phyloP scores from a whole-genome alignment of 352 stramenopile genomes.

The Globisporangium mamillatum region DNA sequence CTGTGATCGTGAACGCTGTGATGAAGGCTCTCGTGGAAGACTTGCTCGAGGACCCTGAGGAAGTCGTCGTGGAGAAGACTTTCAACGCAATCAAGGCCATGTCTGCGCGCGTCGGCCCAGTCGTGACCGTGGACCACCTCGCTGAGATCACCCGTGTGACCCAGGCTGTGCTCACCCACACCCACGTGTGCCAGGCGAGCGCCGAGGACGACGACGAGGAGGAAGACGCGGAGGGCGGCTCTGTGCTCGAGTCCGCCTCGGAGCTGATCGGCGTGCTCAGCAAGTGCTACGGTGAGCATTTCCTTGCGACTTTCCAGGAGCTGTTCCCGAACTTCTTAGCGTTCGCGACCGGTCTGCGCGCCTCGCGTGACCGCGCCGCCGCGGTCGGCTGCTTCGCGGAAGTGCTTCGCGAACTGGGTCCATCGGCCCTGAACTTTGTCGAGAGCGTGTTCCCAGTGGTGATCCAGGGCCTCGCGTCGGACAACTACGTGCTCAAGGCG shows the following conservation, averaged over 20 bases:
- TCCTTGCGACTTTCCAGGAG: slow-evolving; percentile 87
- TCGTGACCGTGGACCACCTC: slow-evolving; percentile 89
- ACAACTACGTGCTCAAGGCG: slow-evolving; percentile 91
- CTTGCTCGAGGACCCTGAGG: slow-evolving; percentile 77
- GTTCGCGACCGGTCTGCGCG: slow-evolving; percentile 90
- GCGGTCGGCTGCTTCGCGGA: slow-evolving; percentile 95
- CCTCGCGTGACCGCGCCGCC: slow-evolving; percentile 91
- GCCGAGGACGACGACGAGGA: slow-evolving; percentile 89
- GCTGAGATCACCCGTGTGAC: slow-evolving; percentile 81
- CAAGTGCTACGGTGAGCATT: slow-evolving; percentile 93
- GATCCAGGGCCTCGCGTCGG: slow-evolving; percentile 86
- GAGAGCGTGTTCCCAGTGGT: slow-evolving; percentile 90
- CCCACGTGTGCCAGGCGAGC: slow-evolving; percentile 89
- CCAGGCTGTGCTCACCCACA: slow-evolving; percentile 83
- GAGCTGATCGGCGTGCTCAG: slow-evolving; percentile 93
- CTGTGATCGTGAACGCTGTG: slow-evolving; percentile 68
- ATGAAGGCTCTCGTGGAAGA: slow-evolving; percentile 79
- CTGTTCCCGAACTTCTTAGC: slow-evolving; percentile 89
- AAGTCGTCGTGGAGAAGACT: slow-evolving; percentile 92
- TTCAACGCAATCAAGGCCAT: slow-evolving; percentile 96
- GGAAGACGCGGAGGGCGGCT: slow-evolving; percentile 93
- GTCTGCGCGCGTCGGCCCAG: slow-evolving; percentile 89
- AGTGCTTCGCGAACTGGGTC: slow-evolving; percentile 90
- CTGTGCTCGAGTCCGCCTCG: slow-evolving; percentile 91
- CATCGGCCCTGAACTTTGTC: slow-evolving; percentile 80